These are phyloP conservation scores for Aureobasidium sp. DNA, from an alignment of 2,329 filamentous ascomycete species.

Conservation along the genomic window DNA sequence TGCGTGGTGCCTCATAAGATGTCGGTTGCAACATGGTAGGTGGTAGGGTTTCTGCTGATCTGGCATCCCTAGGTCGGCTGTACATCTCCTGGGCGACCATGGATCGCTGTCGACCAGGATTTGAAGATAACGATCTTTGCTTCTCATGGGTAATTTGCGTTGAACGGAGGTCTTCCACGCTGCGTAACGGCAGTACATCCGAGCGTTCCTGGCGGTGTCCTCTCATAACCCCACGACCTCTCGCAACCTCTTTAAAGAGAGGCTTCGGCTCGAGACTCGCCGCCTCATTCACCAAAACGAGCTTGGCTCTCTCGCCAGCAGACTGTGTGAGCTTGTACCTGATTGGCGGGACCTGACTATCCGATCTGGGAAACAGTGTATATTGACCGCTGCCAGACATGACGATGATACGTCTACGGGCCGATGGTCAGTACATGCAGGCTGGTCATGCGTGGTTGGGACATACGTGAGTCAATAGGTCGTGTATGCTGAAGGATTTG, in stretches of 20 bases:
- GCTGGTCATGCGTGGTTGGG: not conserved
- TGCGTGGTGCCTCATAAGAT: not conserved
- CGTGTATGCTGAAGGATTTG: not conserved
- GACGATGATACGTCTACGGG: not conserved
- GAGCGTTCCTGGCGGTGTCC: constrained; percentile 4
- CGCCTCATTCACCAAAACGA: not conserved
- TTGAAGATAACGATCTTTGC: not conserved
- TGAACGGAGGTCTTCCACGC: not conserved
- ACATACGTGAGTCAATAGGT: not conserved
- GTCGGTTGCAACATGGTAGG: not conserved
- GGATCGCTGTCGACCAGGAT: not conserved
- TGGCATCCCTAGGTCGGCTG: not conserved
- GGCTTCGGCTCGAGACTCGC: not conserved
- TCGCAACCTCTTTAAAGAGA: not conserved
- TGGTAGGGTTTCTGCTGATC: not conserved
- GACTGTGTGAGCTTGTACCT: constrained; percentile 1
- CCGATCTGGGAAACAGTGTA: constrained; percentile 4
- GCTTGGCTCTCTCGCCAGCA: constrained; percentile 1
- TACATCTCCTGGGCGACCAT: constrained; percentile 3
- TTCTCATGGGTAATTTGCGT: not conserved
- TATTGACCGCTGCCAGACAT: constrained; percentile 4
- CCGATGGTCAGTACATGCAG: not conserved
- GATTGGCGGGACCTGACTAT: constrained; percentile 1
- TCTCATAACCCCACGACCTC: not conserved
- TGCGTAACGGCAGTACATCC: not conserved